Evolutionary conservation across 1,139 yeast species (phyloP).

Genomic region (Yamadazyma friedrichii): DNA sequence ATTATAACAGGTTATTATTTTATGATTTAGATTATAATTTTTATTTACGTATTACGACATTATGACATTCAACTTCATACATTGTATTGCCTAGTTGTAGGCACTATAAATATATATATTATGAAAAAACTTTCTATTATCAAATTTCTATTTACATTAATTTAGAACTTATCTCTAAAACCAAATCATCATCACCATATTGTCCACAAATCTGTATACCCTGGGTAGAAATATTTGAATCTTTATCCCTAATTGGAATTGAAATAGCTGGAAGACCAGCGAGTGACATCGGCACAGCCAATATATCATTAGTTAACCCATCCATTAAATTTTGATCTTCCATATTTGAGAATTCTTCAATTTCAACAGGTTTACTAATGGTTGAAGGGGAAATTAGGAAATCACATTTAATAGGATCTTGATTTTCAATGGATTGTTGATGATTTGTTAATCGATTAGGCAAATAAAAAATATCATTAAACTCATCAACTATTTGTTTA

Average conservation of each 20-base stretch:
- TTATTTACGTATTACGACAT: conserved; percentile 24
- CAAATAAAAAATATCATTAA: conserved; percentile 59
- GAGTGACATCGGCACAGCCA: conserved; percentile 87
- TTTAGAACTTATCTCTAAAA: conserved; percentile 38
- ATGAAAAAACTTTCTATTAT: background rate
- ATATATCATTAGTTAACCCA: conserved; percentile 74
- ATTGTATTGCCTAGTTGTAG: conserved; percentile 8
- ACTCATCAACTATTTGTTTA: conserved; percentile 56
- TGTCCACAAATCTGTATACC: conserved; percentile 84
- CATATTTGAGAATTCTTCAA: conserved; percentile 37
- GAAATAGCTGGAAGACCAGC: conserved; percentile 89
- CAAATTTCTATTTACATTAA: background rate
- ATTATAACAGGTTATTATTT: background rate
- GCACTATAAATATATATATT: background rate
- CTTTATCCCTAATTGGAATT: conserved; percentile 52
- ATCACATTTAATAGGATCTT: conserved; percentile 51
- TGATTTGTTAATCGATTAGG: conserved; percentile 40
- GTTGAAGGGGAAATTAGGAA: conserved; percentile 74
- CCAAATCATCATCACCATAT: conserved; percentile 71
- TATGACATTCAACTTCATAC: conserved; percentile 42
- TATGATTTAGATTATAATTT: background rate
- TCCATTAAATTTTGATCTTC: conserved; percentile 50
- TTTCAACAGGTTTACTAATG: conserved; percentile 54
- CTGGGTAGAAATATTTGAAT: conserved; percentile 23
- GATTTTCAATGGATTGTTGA: background rate